phyloP scores from a whole-genome alignment of 495 filamentous ascomycete genomes.

The Aspergillus nidulans region DNA sequence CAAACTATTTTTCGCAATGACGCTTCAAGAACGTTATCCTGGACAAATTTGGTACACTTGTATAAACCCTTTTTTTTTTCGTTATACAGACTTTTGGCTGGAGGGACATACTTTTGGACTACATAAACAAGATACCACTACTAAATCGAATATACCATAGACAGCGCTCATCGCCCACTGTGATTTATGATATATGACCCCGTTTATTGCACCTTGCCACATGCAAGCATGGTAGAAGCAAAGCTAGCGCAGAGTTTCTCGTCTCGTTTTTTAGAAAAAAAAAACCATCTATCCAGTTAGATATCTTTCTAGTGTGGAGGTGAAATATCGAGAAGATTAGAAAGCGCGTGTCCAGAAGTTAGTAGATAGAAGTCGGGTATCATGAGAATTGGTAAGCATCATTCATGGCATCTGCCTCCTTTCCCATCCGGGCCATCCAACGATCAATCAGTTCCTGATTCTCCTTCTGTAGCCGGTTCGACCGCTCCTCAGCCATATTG shows the following conservation, averaged over 20 bases:
- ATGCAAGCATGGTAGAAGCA: no score
- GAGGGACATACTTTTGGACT: background rate
- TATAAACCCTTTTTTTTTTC: background rate
- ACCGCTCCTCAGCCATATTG: slow-evolving; percentile 73
- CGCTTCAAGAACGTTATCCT: background rate
- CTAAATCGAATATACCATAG: background rate
- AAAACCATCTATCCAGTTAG: background rate
- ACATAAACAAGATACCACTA: slow-evolving; percentile 5
- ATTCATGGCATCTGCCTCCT: slow-evolving; percentile 89
- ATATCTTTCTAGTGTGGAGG: background rate
- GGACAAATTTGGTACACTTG: background rate
- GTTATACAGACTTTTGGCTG: background rate
- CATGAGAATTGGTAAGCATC: slow-evolving; percentile 47
- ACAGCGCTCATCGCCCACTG: background rate
- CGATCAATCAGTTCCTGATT: slow-evolving; percentile 84
- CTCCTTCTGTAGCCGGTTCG: slow-evolving; percentile 65
- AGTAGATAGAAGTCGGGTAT: background rate
- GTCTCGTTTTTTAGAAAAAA: background rate
- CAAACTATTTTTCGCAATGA: background rate
- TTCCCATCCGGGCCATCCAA: slow-evolving; percentile 82
- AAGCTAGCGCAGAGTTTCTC: background rate
- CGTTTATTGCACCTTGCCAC: no score
- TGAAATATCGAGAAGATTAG: background rate
- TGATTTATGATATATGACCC: background rate
- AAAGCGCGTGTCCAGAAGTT: background rate